Base-by-base conservation (phyloP, 208 protist species). In the Leishmania guyanensis region DNA sequence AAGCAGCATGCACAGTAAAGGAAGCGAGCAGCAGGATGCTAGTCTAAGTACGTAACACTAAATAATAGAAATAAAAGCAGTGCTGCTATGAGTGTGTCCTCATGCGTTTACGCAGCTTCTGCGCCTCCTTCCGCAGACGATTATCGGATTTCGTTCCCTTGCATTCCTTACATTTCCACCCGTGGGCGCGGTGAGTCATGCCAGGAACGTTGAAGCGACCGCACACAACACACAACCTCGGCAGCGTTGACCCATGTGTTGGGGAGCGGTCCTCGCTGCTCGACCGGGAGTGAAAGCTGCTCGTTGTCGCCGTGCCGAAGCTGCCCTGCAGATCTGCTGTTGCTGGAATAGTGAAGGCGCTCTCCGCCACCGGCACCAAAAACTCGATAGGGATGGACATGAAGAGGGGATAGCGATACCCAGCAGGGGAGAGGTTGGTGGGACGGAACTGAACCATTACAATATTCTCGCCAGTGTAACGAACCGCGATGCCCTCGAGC, bases 381-480 rank as follows among this genome's bases (percentile, higher is more conserved):
- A 95, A 98, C 82, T 98, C 92, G 36, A 91, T 89, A 3, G 95
- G 95, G 78, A 98, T 96, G 36, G 95, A 98, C 89, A 98, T 94
- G 70, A 90, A 96, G n/a, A 97, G 75, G 0, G 93, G 93, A 75
- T 98, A 98, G 20, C 95, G 92, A 79, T 96, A 95, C 0, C 95
- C 95, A 2, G 95, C 85, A 0, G 90, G 91, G 20, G 92, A 94
- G 6, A 97, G 84, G 5, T 64, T 89, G n/a, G 78, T 82, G 17
- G 95, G 93, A 46, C 88, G 84, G 79, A 98, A 98, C 86, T 96
- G 95, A 73, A 96, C 78, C 73, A 98, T 86, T 14, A 96, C 95
- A 22, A 98, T 81, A 65, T 94, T 92, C 33, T 95, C 88, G 20
- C 95, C 95, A 2, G 95, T 98, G 85, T 97, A 98, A 50, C 95